Conservation (phyloP, 2,329 filamentous ascomycete genomes). For the Gaeumannomyces tritici region DNA sequence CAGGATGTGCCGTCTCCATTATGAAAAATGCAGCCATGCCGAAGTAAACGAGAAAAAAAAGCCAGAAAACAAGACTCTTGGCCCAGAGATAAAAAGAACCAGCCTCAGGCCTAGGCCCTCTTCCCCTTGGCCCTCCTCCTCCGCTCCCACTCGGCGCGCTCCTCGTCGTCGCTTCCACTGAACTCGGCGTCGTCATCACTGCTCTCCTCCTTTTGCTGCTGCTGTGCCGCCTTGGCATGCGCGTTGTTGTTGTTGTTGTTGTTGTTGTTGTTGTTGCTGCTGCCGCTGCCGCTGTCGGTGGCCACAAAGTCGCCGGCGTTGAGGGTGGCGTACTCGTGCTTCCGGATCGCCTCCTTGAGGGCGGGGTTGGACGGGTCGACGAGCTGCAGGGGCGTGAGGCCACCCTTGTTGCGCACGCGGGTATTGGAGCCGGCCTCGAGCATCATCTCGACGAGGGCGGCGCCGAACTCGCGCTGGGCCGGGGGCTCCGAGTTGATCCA, state of each 20-base stretch:
- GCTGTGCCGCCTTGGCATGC: conserved; percentile 10
- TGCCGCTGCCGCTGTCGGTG: conserved; percentile 10
- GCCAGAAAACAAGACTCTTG: background rate
- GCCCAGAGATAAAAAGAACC: background rate
- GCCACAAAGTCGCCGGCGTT: conserved; percentile 49
- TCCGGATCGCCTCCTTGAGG: conserved; percentile 54
- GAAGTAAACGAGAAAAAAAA: background rate
- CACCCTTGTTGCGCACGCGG: conserved; percentile 58
- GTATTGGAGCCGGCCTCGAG: conserved; percentile 63
- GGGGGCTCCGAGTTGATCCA: conserved; percentile 62
- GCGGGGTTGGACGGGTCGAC: conserved; percentile 61
- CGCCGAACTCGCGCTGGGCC: conserved; percentile 54
- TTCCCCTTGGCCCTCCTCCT: conserved; percentile 31
- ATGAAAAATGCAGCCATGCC: background rate
- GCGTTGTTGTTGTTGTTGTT: conserved; percentile 2
- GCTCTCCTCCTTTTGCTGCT: conserved; percentile 10
- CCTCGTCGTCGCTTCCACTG: conserved; percentile 55
- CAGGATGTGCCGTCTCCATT: background rate
- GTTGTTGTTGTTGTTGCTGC: conserved; percentile 6
- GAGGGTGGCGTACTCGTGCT: conserved; percentile 57
- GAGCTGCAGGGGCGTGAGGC: conserved; percentile 61
- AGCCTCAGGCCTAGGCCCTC: conserved; percentile 10
- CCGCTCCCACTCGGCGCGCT: conserved; percentile 52
- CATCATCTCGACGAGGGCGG: conserved; percentile 66
- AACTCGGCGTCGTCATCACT: conserved; percentile 45